Base-by-base conservation (phyloP, 2,329 filamentous ascomycete species). In the Curvularia sp. region DNA sequence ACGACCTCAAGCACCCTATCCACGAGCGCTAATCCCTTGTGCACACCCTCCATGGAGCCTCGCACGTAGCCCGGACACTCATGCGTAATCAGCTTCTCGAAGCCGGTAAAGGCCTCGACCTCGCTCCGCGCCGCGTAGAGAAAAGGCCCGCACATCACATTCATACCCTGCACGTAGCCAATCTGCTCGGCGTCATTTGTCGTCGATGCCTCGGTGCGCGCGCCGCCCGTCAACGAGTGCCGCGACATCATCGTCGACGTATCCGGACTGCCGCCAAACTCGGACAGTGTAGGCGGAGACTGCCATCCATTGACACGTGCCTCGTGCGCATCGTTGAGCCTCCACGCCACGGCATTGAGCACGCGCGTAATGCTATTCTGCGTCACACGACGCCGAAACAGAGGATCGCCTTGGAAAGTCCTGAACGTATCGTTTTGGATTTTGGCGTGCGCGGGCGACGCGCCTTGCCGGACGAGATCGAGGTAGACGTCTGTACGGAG, bases 371-470 rank as follows among this genome's bases (percentile, higher is more conserved):
- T 81, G 76, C 91, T 96, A 60, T 96, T 96, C 78, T 99, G 95
- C 57, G 92, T 97, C 59, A 99, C 95, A 57, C 94, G 90, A 30
- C 95, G 88, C 61, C 95, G 91, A 82, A 98, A 99, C 34, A 99
- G 86, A n/a, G 94, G 93, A 72, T 99, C 95, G 50, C 94, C 97
- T 30, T 95, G 95, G 53, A 99, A 83, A 0, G 95, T 99, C 69
- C 95, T 92, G 77, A 98, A 98, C 39, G 95, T 97, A 77, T 99
- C 95, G 79, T 99, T 97, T 75, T 93, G 91, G 74, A 99, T 99
- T 80, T 99, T 99, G 71, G 92, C 88, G 80, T 99, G 97, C 45
- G 93, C 93, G 0, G 94, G 93, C 3, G 94, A 98, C 23, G 94
- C 91, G 62, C 95, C 94, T 63, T 95, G 92, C 73, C 96, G 93